phyloP scores from a whole-genome alignment of 2,329 filamentous ascomycete genomes.

The Thelonectria rubi region DNA sequence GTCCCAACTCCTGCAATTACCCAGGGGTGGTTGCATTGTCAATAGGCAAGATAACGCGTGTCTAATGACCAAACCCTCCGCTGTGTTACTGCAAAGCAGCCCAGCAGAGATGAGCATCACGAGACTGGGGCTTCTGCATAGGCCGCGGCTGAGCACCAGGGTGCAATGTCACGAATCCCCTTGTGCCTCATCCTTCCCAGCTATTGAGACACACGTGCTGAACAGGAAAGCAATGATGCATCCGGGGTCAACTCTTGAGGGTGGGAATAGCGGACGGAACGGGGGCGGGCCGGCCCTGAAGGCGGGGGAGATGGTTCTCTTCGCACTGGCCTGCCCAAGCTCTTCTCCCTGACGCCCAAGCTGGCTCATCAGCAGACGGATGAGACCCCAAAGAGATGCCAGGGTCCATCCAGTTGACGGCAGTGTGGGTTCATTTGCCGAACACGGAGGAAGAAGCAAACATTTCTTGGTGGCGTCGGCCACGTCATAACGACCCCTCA shows the following conservation, averaged over 20 bases:
- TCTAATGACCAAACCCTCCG: neutral
- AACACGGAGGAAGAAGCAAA: neutral
- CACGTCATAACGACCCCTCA: neutral
- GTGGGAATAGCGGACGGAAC: neutral
- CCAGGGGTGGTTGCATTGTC: neutral
- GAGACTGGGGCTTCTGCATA: neutral
- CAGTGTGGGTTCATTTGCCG: no score
- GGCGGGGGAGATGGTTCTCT: neutral
- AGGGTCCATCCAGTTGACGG: no score
- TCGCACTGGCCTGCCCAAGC: neutral
- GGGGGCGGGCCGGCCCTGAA: no score
- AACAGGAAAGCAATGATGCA: no score
- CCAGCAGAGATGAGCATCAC: neutral
- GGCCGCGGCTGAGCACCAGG: neutral
- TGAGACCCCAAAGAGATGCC: no score
- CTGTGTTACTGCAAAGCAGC: neutral
- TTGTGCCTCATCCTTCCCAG: neutral
- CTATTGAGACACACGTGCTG: neutral
- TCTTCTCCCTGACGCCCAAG: no score
- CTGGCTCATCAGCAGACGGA: no score
- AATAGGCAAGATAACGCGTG: neutral
- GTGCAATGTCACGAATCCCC: neutral
- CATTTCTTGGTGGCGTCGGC: neutral
- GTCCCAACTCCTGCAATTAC: neutral
- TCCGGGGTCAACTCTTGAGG: no score